Percentiles rank a stretch among this genome's conserved stretches.
These are phyloP conservation scores for Pestalotiopsis sp. DNA, from an alignment of 2,329 filamentous ascomycete species.

Conservation along the genomic window DNA sequence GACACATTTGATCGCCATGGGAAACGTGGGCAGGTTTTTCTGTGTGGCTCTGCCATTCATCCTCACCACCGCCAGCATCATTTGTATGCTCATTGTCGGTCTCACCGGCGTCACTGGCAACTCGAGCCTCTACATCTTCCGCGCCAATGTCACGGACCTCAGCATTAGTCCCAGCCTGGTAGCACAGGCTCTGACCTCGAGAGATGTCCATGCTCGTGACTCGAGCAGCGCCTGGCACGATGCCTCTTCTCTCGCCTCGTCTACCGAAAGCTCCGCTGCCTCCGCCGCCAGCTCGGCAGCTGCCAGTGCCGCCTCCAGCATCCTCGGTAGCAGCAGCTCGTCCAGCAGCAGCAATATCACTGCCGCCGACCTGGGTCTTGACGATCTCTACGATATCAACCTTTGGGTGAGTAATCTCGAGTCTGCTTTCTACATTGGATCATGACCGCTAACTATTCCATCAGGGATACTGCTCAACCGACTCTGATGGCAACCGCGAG, in stretches of 20 bases:
- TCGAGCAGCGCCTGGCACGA: background rate
- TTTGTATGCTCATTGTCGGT: constrained; percentile 65
- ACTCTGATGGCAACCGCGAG: constrained; percentile 56
- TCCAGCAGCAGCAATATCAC: constrained; percentile 51
- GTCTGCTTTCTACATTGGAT: background rate
- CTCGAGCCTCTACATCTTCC: constrained; percentile 57
- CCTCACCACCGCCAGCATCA: constrained; percentile 76
- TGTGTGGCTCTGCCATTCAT: constrained; percentile 88
- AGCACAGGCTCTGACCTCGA: constrained; percentile 1
- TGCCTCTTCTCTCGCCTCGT: background rate
- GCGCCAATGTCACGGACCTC: constrained; percentile 66
- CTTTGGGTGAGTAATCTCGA: constrained; percentile 58
- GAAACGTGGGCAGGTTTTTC: constrained; percentile 71
- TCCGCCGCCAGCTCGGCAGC: background rate
- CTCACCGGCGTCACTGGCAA: constrained; percentile 60
- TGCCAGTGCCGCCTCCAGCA: background rate
- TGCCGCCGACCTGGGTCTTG: constrained; percentile 62
- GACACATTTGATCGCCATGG: constrained; percentile 43
- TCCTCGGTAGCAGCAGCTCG: background rate
- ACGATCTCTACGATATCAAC: constrained; percentile 78
- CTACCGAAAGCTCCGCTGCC: background rate
- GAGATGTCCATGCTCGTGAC: background rate
- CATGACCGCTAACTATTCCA: background rate
- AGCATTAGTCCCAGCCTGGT: constrained; percentile 47
- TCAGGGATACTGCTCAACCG: constrained; percentile 74